These are phyloP conservation scores for Eragrostis curvula DNA, from an alignment of 176 grass and related monocot species.

Conservation along the genomic window DNA sequence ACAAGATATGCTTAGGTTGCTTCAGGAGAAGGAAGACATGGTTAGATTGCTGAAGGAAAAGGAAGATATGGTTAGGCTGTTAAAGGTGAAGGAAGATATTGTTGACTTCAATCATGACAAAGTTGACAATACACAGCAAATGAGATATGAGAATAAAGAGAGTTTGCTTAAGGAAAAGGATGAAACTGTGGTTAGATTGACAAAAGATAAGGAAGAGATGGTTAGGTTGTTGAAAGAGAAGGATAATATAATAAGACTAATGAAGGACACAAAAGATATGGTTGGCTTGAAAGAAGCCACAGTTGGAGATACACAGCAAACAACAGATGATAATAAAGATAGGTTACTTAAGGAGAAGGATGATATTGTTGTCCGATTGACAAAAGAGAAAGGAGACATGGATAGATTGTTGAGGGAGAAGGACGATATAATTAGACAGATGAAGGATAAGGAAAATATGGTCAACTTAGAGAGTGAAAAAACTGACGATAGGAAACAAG, in stretches of 20 bases:
- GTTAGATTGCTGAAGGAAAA: slow-evolving; percentile 78
- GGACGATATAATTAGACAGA: slow-evolving; percentile 35
- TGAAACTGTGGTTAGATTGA: slow-evolving; percentile 41
- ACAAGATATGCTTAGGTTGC: slow-evolving; percentile 46
- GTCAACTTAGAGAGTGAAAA: slow-evolving; percentile 32
- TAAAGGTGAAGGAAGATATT: slow-evolving; percentile 54
- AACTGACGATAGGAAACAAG: slow-evolving; percentile 25
- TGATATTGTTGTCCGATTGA: slow-evolving; percentile 40
- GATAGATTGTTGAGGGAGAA: slow-evolving; percentile 33
- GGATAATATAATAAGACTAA: slow-evolving; percentile 66
- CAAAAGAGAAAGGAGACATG: slow-evolving; percentile 48
- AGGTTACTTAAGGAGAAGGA: slow-evolving; percentile 78
- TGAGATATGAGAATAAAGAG: slow-evolving; percentile 16
- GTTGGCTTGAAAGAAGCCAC: slow-evolving; percentile 43
- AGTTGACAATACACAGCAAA: slow-evolving; percentile 25
- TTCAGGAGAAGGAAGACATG: slow-evolving; percentile 63
- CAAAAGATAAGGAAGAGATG: slow-evolving; percentile 53
- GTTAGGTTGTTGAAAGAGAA: slow-evolving; percentile 51
- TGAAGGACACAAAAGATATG: slow-evolving; percentile 53
- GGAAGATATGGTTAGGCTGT: slow-evolving; percentile 71
- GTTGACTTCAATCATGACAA: slow-evolving; percentile 22
- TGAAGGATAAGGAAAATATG: slow-evolving; percentile 48
- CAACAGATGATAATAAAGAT: slow-evolving; percentile 45
- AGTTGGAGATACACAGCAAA: slow-evolving; percentile 16
- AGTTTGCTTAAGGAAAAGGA: slow-evolving; percentile 57